Evolutionary conservation across 352 stramenopile species (phyloP), one percentile per base, ranked within the genome.

Genomic region (Phytophthora europaea): DNA sequence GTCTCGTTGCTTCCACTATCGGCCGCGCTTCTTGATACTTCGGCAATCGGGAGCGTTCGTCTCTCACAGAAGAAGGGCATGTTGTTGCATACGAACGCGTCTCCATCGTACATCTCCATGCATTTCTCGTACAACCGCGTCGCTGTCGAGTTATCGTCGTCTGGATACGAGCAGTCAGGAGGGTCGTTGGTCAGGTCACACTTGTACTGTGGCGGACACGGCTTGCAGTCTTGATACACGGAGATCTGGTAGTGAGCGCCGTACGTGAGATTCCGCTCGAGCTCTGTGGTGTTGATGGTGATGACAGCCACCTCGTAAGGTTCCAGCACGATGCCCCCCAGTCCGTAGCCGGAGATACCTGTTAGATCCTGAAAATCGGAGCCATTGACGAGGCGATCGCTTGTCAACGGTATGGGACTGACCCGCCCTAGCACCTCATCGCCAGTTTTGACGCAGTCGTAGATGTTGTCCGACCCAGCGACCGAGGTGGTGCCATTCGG

Each of bases 211-310:
- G 95, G 83, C 0, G 96, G 96, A 74, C 97, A 99, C 23, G 97
- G 97, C 64, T 97, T 98, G 77, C 97, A 99, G 78, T 98, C 87
- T 45, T 94, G 81, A 75, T 99, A 99, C 1, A 98, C 87, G 0
- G 89, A 94, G 40, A 99, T 86, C 77, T 95, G 82, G 78, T 99
- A 99, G 81, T 99, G 95, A 12, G 97, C 92, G 31, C 92, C 92
- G 83, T 99, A 99, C 3, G 97, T 99, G 61, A 99, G 84, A 72
- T 99, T 99, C 16, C 82, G 87, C 15, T 83, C 79, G 12, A 99
- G 67, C 6, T 80, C 72, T 6, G 87, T 97, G 38, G 98, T 90
- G 81, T 99, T 97, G 34, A 99, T 87, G 6, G 97, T 99, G 9
- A 99, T 68, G 6, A 95, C 85, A 0, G 90, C 91, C 64, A 99